A percentile compares a stretch with the other conserved stretches of the same genome.
phyloP scores from a whole-genome alignment of 2,329 filamentous ascomycete species.

The Colletotrichum sansevieriae region DNA sequence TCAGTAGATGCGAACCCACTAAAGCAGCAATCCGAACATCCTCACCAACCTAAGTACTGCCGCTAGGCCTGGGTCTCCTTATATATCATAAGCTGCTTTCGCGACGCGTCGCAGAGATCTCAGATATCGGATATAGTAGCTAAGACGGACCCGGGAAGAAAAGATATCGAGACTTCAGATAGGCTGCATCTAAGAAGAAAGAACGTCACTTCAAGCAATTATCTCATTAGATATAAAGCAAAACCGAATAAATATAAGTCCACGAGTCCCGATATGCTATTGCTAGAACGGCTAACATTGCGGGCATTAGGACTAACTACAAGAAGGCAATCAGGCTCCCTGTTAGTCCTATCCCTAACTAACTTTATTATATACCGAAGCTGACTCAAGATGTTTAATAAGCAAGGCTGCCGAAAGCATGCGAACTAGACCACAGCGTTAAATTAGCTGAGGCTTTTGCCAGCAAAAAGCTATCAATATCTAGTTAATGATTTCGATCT shows the following conservation, averaged over 20 bases:
- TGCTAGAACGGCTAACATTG: not conserved
- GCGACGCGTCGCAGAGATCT: not conserved
- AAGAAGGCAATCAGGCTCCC: not conserved
- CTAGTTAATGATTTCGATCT: not conserved
- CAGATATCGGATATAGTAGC: not conserved
- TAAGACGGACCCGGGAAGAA: not conserved
- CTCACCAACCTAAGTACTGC: not conserved
- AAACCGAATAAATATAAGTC: not conserved
- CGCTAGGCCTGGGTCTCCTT: not conserved
- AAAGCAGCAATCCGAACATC: not conserved
- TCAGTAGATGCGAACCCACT: not conserved
- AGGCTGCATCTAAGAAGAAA: not conserved
- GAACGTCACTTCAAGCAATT: slow-evolving; percentile 2
- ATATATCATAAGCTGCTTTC: slow-evolving; percentile 1
- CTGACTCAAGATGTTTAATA: not conserved
- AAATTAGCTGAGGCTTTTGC: slow-evolving; percentile 1
- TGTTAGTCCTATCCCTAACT: not conserved
- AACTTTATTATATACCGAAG: not conserved
- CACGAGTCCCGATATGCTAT: not conserved
- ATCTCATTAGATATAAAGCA: not conserved
- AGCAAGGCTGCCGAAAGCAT: not conserved
- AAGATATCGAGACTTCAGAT: not conserved
- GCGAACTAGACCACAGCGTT: not conserved
- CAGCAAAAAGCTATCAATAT: not conserved
- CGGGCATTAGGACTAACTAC: slow-evolving; percentile 1